Base-by-base conservation (phyloP, 176 grass and related monocot species). In the Carex littledalei region DNA sequence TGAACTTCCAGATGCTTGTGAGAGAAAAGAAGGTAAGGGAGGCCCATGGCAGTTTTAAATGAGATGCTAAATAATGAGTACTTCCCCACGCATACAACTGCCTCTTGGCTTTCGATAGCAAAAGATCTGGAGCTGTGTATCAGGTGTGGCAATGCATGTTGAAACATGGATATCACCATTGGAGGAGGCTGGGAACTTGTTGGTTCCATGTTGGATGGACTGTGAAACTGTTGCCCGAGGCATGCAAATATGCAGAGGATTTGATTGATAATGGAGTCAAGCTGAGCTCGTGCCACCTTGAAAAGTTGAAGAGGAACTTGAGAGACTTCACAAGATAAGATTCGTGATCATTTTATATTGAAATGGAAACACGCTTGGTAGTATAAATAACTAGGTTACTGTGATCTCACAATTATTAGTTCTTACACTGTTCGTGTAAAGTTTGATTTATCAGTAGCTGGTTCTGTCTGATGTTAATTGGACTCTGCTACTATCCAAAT, bases 1-100 rank as follows among this genome's bases (percentile, higher is more conserved):
- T n/a, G 16, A 32, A 78, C 3, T 80, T 58, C 16, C 85, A 86
- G 26, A 66, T 88, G 29, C 90, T 95, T 65, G 79, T 95, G 6
- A 90, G 86, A 77, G 84, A 54, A 63, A 90, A 60, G 80, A 95
- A 90, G 47, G 60, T 84, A 75, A 86, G 82, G 7, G 93, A 93
- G 76, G 89, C 91, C n/a, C 4, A 60, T 85, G 0, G 77, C 84
- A 14, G 80, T 98, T 81, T 91, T 98, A 62, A 93, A 39, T 11
- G 95, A 98, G 89, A 98, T 98, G 95, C 65, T 89, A 60, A 94
- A 93, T 86, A 98, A 95, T 6, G 91, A 94, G 71, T 92, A 50
- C 63, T 84, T 71, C 56, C 95, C 91, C 4, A 85, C 87, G 0
- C 84, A 90, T 62, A 77, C 8, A 10, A 91, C 47, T 90, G 84